Evolutionary conservation across 805 yeast species (phyloP).

Genomic region (Ogataea allantospora): DNA sequence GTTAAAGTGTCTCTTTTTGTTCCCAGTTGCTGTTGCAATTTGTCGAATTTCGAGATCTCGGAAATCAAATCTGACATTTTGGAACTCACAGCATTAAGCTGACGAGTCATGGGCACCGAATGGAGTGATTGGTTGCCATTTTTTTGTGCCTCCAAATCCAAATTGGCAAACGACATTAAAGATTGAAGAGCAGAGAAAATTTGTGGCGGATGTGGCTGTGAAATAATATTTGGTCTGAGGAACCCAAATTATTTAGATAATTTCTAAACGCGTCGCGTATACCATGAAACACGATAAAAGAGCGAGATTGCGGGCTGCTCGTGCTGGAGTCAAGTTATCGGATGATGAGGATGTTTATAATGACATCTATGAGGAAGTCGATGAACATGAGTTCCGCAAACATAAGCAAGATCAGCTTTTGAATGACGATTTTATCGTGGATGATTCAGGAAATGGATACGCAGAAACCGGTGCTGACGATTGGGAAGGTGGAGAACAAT

Average conservation of each 20-base stretch:
- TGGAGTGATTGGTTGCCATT: not conserved
- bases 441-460: slow-evolving; percentile 91
- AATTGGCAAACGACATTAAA: slow-evolving; percentile 55
- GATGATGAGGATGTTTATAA: slow-evolving; percentile 39
- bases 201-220: slow-evolving; percentile 9
- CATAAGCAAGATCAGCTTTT: slow-evolving; percentile 77
- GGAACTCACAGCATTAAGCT: slow-evolving; percentile 21
- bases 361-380: slow-evolving; percentile 85
- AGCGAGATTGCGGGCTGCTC: slow-evolving; percentile 61
- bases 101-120: not conserved
- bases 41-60: slow-evolving; percentile 49
- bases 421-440: slow-evolving; percentile 91
- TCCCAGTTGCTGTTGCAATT: slow-evolving; percentile 50
- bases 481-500: slow-evolving; percentile 63
- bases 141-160: slow-evolving; percentile 49
- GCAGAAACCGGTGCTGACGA: slow-evolving; percentile 92
- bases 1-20: slow-evolving; percentile 46
- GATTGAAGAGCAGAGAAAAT: slow-evolving; percentile 1
- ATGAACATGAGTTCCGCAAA: slow-evolving; percentile 72
- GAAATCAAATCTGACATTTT: slow-evolving; percentile 33
- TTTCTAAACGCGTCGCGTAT: slow-evolving; percentile 10
- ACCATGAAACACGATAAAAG: slow-evolving; percentile 26
- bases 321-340: slow-evolving; percentile 54
- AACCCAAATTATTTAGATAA: not conserved
- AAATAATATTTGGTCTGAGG: not conserved